phyloP scores from a whole-genome alignment of 116 monocot species.

The Phalaenopsis hybrid region DNA sequence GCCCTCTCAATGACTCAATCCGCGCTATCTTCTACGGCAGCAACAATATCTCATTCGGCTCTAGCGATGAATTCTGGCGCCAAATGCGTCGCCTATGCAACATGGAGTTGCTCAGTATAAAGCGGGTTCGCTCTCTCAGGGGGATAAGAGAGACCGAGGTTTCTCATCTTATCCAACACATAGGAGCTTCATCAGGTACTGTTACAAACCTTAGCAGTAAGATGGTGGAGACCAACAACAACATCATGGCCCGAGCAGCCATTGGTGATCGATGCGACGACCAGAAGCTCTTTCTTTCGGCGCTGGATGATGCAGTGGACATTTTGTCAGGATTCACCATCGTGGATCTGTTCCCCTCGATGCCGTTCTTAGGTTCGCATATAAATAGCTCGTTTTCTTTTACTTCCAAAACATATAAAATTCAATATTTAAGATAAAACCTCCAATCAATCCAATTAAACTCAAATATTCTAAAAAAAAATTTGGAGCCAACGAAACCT shows the following conservation, averaged over 20 bases:
- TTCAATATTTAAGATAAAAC: no score
- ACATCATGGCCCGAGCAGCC: no score
- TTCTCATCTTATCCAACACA: not conserved
- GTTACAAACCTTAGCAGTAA: slow-evolving; percentile 6
- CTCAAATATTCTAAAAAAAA: no score
- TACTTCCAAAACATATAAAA: no score
- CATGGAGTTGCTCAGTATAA: not conserved
- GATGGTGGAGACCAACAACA: not conserved
- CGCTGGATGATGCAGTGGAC: no score
- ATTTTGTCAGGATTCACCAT: not conserved
- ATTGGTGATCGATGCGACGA: no score
- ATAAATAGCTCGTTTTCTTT: not conserved
- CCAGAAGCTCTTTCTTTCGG: no score
- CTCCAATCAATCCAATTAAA: no score
- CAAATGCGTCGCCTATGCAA: slow-evolving; percentile 2
- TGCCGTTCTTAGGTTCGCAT: not conserved
- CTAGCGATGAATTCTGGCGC: slow-evolving; percentile 9
- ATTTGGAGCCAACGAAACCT: no score
- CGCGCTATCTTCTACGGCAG: slow-evolving; percentile 1
- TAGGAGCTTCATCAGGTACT: not conserved
- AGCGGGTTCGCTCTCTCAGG: slow-evolving; percentile 6
- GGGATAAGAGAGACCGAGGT: slow-evolving; percentile 5
- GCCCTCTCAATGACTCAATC: slow-evolving; percentile 7
- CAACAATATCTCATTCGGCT: not conserved
- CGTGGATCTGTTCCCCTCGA: slow-evolving; percentile 8